Evolutionary conservation across 768 basidiomycete genomes (phyloP).

Genomic region (Tulasnella sp.): DNA sequence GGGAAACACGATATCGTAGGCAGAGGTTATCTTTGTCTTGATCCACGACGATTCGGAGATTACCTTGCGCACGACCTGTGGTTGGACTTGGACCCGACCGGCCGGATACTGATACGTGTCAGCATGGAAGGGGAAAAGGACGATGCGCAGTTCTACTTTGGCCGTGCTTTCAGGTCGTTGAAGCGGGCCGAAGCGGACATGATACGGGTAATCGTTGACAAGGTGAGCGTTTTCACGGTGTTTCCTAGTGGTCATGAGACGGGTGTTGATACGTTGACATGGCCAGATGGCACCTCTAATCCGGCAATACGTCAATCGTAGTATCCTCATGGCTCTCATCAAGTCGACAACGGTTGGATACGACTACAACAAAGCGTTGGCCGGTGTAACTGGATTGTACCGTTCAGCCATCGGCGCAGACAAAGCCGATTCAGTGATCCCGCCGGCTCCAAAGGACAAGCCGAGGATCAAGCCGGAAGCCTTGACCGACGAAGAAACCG

Average conservation of each 20-base stretch:
- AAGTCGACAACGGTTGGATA: conserved; percentile 46
- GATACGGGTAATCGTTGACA: conserved; percentile 93
- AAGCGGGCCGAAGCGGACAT: conserved; percentile 92
- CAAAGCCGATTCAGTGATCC: conserved; percentile 58
- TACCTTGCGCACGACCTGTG: conserved; percentile 83
- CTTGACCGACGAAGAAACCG: conserved; percentile 86
- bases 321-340: conserved; percentile 61
- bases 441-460: conserved; percentile 61
- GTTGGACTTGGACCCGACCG: conserved; percentile 78
- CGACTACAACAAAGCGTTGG: conserved; percentile 85
- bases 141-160: conserved; percentile 95
- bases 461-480: conserved; percentile 67
- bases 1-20: conserved; percentile 92
- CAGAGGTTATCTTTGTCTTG: conserved; percentile 81
- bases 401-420: conserved; percentile 59
- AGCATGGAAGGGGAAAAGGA: conserved; percentile 99
- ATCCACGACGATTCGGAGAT: conserved; percentile 79
- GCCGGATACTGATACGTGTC: conserved; percentile 73
- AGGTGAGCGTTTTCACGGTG: conserved; percentile 38
- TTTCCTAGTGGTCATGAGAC: too few relatives aligned
- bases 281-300: conserved; percentile 86
- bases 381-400: conserved; percentile 69
- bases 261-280: neutral
- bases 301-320: conserved; percentile 68
- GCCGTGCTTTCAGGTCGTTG: conserved; percentile 82